These are phyloP conservation scores for Viridothelium virens DNA, from an alignment of 495 filamentous ascomycete genomes.

Conservation along the genomic window DNA sequence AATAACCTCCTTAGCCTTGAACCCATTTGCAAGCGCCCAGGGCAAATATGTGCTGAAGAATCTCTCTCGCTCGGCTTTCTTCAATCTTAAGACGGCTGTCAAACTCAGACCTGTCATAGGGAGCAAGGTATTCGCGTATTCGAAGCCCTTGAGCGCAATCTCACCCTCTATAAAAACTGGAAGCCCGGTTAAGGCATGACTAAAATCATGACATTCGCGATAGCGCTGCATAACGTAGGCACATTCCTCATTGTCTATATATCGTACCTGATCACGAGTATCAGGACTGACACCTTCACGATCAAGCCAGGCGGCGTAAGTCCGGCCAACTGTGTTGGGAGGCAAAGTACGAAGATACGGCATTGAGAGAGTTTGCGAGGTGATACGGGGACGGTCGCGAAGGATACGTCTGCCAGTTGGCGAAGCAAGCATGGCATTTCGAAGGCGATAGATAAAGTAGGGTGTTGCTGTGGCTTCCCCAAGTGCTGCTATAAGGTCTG, in stretches of 20 bases:
- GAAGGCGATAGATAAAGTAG: conserved; percentile 89
- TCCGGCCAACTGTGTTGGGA: conserved; percentile 67
- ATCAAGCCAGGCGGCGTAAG: conserved; percentile 83
- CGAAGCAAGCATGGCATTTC: conserved; percentile 77
- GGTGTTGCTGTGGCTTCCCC: conserved; percentile 91
- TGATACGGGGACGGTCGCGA: conserved; percentile 80
- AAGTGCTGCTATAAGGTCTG: conserved; percentile 87
- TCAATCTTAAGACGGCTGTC: conserved; percentile 61
- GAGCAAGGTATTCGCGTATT: conserved; percentile 87
- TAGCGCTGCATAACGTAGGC: conserved; percentile 99
- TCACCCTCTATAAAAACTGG: conserved; percentile 92
- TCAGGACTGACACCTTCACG: conserved; percentile 88
- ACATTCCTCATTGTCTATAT: conserved; percentile 89
- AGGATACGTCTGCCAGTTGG: conserved; percentile 88
- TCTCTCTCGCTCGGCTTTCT: conserved; percentile 62
- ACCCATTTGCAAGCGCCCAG: conserved; percentile 82
- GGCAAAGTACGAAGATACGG: conserved; percentile 63
- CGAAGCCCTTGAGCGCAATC: conserved; percentile 88
- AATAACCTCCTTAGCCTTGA: conserved; percentile 70
- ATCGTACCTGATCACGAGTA: conserved; percentile 70
- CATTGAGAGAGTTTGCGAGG: conserved; percentile 65
- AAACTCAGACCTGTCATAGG: conserved; percentile 91
- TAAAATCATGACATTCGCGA: conserved; percentile 96
- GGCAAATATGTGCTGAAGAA: conserved; percentile 72
- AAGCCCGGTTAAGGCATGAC: conserved; percentile 88